A percentile compares a stretch with the other conserved stretches of the same genome.
These are phyloP conservation scores for Epichloe festucae DNA, from an alignment of 2,329 filamentous ascomycete genomes.

Conservation along the genomic window DNA sequence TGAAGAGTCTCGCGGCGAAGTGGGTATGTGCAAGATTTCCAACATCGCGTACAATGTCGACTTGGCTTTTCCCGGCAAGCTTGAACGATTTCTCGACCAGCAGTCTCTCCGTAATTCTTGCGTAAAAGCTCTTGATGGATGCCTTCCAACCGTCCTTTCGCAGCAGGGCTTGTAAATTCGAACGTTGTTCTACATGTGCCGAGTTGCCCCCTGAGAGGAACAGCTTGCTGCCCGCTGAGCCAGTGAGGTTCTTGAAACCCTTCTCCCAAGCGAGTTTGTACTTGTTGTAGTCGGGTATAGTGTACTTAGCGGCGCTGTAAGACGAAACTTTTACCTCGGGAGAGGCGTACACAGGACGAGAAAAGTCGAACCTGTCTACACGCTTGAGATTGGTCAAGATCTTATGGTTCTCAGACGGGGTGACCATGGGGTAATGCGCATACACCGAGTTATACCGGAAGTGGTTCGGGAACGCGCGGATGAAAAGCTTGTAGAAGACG, in stretches of 20 bases:
- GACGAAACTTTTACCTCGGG: constrained; percentile 44
- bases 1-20: constrained; percentile 50
- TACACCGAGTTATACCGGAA: constrained; percentile 70
- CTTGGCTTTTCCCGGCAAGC: constrained; percentile 40
- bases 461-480: constrained; percentile 67
- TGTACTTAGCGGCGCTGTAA: constrained; percentile 45
- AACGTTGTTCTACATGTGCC: constrained; percentile 35
- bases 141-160: constrained; percentile 49
- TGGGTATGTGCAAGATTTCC: constrained; percentile 54
- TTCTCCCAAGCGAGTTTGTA: constrained; percentile 56
- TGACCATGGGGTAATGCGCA: constrained; percentile 62
- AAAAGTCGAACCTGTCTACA: constrained; percentile 56
- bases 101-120: constrained; percentile 46
- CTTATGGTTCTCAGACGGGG: constrained; percentile 57
- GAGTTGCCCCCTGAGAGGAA: constrained; percentile 42
- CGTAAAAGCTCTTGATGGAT: constrained; percentile 55
- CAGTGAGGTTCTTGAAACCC: constrained; percentile 50
- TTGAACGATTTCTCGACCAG: constrained; percentile 52
- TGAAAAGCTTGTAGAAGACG: constrained; percentile 73
- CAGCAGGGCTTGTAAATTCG: constrained; percentile 43
- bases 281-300: constrained; percentile 46
- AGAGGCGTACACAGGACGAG: constrained; percentile 40
- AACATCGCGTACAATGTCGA: constrained; percentile 60
- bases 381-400: constrained; percentile 58
- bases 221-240: constrained; percentile 37